These are phyloP conservation scores for Hypoxylon fuscum DNA, from an alignment of 495 filamentous ascomycete genomes.

Conservation along the genomic window DNA sequence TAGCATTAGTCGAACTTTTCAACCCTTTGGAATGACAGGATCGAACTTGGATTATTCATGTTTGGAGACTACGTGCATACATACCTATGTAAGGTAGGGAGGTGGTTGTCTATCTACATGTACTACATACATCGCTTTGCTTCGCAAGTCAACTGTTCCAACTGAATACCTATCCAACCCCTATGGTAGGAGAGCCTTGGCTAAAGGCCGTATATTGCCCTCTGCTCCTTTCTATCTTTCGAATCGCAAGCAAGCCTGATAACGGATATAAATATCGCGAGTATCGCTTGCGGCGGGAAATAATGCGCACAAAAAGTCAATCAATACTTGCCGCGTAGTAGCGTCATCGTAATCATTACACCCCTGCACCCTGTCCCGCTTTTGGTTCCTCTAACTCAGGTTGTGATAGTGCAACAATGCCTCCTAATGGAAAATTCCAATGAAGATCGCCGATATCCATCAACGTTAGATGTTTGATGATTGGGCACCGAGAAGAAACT, in stretches of 20 bases:
- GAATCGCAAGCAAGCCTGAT: constrained; percentile 1
- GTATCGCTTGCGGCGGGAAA: constrained; percentile 37
- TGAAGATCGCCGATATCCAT: constrained; percentile 22
- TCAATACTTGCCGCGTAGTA: constrained; percentile 22
- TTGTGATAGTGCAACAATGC: constrained; percentile 29
- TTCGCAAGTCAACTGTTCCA: no score
- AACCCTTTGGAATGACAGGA: background rate
- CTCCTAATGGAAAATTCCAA: constrained; percentile 22
- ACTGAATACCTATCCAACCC: no score
- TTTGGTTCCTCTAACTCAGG: constrained; percentile 18
- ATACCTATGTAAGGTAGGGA: no score
- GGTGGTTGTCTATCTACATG: no score
- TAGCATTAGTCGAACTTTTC: background rate
- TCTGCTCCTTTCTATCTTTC: constrained; percentile 3
- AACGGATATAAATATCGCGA: constrained; percentile 11
- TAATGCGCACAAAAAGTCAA: constrained; percentile 18
- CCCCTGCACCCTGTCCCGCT: constrained; percentile 35
- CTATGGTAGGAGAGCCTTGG: no score
- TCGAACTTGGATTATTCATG: background rate
- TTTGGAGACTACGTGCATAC: no score
- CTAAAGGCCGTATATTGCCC: background rate
- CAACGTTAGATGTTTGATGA: constrained; percentile 12
- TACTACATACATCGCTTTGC: no score
- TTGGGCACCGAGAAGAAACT: constrained; percentile 6
- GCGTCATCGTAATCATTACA: constrained; percentile 26